Base-by-base conservation (phyloP, 164 flowering plant species). In the Kingdonia uniflora region DNA sequence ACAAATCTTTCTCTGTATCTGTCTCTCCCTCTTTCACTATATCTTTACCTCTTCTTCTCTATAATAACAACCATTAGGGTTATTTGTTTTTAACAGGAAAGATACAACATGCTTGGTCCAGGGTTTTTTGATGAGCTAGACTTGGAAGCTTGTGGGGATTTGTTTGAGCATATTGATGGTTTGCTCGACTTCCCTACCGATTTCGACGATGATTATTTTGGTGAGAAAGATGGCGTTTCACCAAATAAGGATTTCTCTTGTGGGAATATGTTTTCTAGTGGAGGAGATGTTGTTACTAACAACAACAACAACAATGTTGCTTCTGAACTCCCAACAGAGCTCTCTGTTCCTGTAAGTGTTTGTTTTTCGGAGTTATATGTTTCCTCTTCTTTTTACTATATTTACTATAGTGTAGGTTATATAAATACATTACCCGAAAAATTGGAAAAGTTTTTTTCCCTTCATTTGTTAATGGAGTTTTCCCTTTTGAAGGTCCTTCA, bases 121-220 rank as follows among this genome's bases (percentile, higher is more conserved):
- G 15, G 16, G 46, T 19, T 42, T 42, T 19, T 61, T 39, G 89
- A 83, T 42, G 87, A 85, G 49, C 63, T 74, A 21, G 88, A 81
- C 14, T 16, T 15, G 25, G 55, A 56, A 22, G 13, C 25, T 54
- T 80, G 85, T 54, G 85, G 77, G 12, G 79, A 73, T 68, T 77
- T 83, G 66, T 85, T 88, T 49, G 91, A 82, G 61, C 78, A 78
- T 37, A 79, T 87, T 22, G 96, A 88, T 50, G 91, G 85, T 69
- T 65, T 85, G 48, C 70, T 85, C 10, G 80, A 81, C 41, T 85
- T 88, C 68, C 80, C 97, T 0, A 47, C 43, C 14, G 80, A 74
- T 39, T 23, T 62, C 14, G 41, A 57, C 12, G 60, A 39, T 2
- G 63, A 57, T 23, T 56, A 26, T 5, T 14, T 11, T 12, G 66